Evolutionary conservation across 257 asterid genomes (phyloP), one percentile per base, ranked within the genome.

Genomic region (Nicotiana undulata): DNA sequence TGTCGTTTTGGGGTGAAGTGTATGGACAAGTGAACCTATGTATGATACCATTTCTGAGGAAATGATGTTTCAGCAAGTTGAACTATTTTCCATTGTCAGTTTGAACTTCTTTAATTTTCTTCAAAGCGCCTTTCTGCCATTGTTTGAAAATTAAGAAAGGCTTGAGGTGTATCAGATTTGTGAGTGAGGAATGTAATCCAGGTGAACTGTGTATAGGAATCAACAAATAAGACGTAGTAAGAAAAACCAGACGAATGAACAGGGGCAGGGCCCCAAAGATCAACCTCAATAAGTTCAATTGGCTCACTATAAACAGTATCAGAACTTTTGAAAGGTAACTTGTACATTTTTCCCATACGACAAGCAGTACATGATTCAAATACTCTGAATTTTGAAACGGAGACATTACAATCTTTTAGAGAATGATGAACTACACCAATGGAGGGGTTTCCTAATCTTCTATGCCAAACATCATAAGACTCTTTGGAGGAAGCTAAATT

Each of bases 251-350:
- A 53, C 5, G 22, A 53, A n/a, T 53, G 22, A 15, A 7, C 2
- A 52, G 13, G 67, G 4, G 80, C 22, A 20, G 66, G 67, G 6
- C 68, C 80, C 80, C 80, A 76, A 22, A 76, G 66, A 29, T 76
- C 80, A n/a, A 32, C 58, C 18, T 40, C 31, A n/a, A 76, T 18
- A n/a, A 76, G 66, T 9, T 76, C 16, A 13, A 76, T 15, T 40
- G 46, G 80, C 28, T 12, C 1, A 18, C 4, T 7, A 52, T 40
- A 76, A 26, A 52, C 12, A 55, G 4, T 7, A 8, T 11, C 13
- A 4, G 80, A 76, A 24, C 3, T 11, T 9, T 55, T 6, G 59
- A 9, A 76, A 26, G 80, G 80, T 9, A 76, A 29, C n/a, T 55
- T 55, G 59, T 76, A 55, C 17, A 63, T 76, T 55, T 76, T 76